These are phyloP conservation scores for Bothriochloa decipiens DNA, from an alignment of 176 grass and related monocot species.

Conservation along the genomic window DNA sequence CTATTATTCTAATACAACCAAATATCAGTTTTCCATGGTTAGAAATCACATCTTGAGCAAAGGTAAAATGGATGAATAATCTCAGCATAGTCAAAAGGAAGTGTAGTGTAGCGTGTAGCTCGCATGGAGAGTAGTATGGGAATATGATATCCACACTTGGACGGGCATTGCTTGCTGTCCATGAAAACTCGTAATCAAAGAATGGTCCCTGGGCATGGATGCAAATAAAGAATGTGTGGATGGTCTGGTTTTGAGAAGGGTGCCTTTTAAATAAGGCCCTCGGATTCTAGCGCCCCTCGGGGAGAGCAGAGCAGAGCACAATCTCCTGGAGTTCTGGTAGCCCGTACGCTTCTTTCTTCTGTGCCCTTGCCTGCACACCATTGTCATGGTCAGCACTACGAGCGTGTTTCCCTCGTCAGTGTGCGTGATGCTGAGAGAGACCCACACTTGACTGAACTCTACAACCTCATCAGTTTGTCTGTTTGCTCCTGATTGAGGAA, in stretches of 20 bases:
- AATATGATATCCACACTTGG: too few relatives aligned
- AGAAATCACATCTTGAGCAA: neutral
- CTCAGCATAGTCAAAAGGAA: neutral
- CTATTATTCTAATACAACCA: neutral
- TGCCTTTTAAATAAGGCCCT: constrained; percentile 40
- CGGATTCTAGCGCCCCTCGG: constrained; percentile 33
- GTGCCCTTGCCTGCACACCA: neutral
- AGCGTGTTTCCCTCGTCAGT: neutral
- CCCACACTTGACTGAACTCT: neutral
- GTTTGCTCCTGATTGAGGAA: neutral
- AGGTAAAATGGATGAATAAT: neutral
- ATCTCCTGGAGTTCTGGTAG: constrained; percentile 2
- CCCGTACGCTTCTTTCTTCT: neutral
- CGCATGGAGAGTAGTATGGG: neutral
- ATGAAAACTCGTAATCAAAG: neutral
- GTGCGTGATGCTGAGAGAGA: neutral
- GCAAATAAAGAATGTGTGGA: constrained; percentile 21
- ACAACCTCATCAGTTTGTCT: neutral
- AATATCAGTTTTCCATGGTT: neutral
- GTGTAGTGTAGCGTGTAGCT: neutral
- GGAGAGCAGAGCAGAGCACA: constrained; percentile 25
- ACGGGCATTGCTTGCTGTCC: too few relatives aligned
- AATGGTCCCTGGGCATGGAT: constrained; percentile 6
- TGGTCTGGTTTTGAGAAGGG: constrained; percentile 22
- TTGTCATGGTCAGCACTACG: constrained; percentile 8